These are phyloP conservation scores for Hibiscus tridactylites DNA, from an alignment of 345 rosid species.

Conservation along the genomic window DNA sequence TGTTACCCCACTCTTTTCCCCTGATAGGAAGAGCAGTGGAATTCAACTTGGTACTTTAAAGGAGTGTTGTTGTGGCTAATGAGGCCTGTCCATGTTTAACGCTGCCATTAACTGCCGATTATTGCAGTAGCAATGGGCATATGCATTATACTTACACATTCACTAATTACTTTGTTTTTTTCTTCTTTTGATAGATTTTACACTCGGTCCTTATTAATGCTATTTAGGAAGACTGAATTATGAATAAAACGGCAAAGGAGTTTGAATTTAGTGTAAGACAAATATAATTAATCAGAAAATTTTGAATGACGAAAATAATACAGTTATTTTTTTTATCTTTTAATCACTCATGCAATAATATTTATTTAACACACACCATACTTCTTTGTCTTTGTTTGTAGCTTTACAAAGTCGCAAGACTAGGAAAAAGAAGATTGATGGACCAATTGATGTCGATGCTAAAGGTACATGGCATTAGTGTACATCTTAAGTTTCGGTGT, in stretches of 20 bases:
- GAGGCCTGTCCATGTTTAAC: neutral
- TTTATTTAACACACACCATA: neutral
- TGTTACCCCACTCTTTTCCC: too few relatives aligned
- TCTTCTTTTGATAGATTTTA: too few relatives aligned
- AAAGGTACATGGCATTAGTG: constrained; percentile 3
- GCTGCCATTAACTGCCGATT: neutral
- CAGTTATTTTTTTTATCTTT: too few relatives aligned
- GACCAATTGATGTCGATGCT: neutral
- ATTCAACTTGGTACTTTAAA: neutral
- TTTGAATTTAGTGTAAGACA: too few relatives aligned
- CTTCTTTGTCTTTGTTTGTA: neutral
- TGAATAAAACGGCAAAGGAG: too few relatives aligned
- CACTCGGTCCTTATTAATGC: too few relatives aligned
- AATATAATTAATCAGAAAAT: too few relatives aligned
- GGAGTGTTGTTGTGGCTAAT: neutral
- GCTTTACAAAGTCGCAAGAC: constrained; percentile 1
- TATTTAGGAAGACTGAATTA: too few relatives aligned
- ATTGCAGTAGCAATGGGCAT: neutral
- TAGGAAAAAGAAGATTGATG: neutral
- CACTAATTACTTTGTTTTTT: too few relatives aligned
- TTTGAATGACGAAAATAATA: too few relatives aligned
- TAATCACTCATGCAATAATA: neutral
- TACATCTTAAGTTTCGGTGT: neutral
- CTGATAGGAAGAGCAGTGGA: too few relatives aligned
- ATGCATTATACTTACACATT: too few relatives aligned